Percentiles rank a stretch among this genome's conserved stretches.
phyloP scores from a whole-genome alignment of 2,329 filamentous ascomycete species.

The Arthrobotrys entomopaga region DNA sequence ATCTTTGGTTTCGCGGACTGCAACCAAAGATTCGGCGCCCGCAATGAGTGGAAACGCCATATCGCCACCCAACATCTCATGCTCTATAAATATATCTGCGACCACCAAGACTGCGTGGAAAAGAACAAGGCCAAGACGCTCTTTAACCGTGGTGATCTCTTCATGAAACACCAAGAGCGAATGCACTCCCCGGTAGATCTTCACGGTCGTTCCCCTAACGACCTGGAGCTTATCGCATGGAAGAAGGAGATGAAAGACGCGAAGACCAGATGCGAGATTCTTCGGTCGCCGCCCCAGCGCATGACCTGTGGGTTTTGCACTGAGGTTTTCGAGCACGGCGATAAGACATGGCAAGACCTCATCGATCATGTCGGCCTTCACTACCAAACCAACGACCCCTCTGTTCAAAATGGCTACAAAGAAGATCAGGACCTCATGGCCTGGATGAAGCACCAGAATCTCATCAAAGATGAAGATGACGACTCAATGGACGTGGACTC shows the following conservation, averaged over 20 bases:
- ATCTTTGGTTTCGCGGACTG: conserved; percentile 84
- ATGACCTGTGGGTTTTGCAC: conserved; percentile 52
- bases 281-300: conserved; percentile 34
- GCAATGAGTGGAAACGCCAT: conserved; percentile 97
- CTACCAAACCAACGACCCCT: conserved; percentile 32
- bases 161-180: conserved; percentile 84
- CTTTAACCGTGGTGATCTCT: conserved; percentile 93
- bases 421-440: conserved; percentile 43
- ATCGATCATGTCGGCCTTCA: conserved; percentile 53
- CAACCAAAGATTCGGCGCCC: conserved; percentile 75
- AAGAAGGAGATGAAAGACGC: conserved; percentile 40
- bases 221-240: conserved; percentile 32
- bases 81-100: conserved; percentile 79
- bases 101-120: conserved; percentile 62
- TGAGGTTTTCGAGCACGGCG: conserved; percentile 35
- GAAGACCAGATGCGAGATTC: conserved; percentile 37
- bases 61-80: conserved; percentile 81
- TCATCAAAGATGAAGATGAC: conserved; percentile 17
- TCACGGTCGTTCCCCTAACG: conserved; percentile 15
- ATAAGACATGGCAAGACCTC: conserved; percentile 47
- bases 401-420: conserved; percentile 24
- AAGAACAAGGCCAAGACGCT: conserved; percentile 62
- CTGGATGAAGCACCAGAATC: conserved; percentile 44
- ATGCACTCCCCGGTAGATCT: conserved; percentile 75
- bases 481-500: conserved; percentile 44